These are phyloP conservation scores for Mycocalia duriaeana DNA, from an alignment of 1,284 basidiomycete species.

Conservation along the genomic window DNA sequence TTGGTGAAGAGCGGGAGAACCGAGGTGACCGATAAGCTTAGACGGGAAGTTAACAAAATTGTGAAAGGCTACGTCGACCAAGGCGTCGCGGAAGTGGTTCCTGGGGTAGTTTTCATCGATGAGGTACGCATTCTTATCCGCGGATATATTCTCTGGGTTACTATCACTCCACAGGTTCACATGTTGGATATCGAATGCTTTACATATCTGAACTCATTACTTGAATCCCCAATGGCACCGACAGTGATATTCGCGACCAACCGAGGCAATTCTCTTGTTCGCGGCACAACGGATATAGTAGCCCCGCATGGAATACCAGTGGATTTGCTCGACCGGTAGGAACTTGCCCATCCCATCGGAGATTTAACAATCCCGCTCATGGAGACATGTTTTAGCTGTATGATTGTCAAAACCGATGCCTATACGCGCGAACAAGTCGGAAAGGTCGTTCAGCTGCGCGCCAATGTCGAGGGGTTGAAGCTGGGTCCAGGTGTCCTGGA, in stretches of 20 bases:
- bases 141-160: background rate
- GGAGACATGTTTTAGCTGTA: too few relatives aligned
- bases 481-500: conserved; percentile 79
- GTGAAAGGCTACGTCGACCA: conserved; percentile 97
- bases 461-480: conserved; percentile 82
- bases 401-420: conserved; percentile 91
- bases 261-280: conserved; percentile 85
- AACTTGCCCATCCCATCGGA: too few relatives aligned
- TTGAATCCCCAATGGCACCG: conserved; percentile 95
- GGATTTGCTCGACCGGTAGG: conserved; percentile 86
- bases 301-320: conserved; percentile 93
- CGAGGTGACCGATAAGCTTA: conserved; percentile 94
- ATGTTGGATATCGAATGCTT: conserved; percentile 99
- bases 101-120: conserved; percentile 97
- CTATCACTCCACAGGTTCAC: conserved; percentile 68
- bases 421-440: conserved; percentile 86
- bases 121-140: conserved; percentile 54
- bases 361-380: too few relatives aligned
- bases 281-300: conserved; percentile 89
- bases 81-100: conserved; percentile 95
- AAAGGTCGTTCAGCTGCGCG: conserved; percentile 83
- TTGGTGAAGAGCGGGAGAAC: conserved; percentile 92
- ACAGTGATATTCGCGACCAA: conserved; percentile 97
- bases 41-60: conserved; percentile 96
- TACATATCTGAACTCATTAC: conserved; percentile 93